Base-by-base conservation (phyloP, 768 basidiomycete genomes). In the Tremella yokohamensis region DNA sequence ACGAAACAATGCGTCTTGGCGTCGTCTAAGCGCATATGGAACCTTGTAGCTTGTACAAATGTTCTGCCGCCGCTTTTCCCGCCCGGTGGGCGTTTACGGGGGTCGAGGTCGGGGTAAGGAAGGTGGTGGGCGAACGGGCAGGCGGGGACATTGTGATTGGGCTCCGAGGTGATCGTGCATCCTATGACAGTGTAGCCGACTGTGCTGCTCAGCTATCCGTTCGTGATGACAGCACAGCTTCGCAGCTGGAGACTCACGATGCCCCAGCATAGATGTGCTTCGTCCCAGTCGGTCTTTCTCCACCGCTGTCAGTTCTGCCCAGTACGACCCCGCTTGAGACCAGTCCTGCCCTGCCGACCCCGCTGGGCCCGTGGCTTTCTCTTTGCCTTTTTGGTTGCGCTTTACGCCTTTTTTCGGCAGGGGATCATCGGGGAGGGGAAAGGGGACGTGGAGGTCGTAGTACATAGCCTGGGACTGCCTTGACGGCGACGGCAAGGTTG, bases 1-100 rank as follows among this genome's bases (percentile, higher is more conserved):
- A 76, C 75, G 2, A 76, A 49, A 18, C 64, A 66, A 56, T 76
- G 72, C 15, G 57, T 57, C 29, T 58, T 63, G 7, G 63, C 61
- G 57, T 75, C 72, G 49, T 76, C 75, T n/a, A 76, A 39, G 3
- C 65, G 55, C 34, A 75, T 57, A 57, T 74, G 72, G 39, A 69
- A 65, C 40, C 75, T 54, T 22, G 72, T 63, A 6, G 75, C 58
- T 57, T 76, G 75, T 0, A 73, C 66, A 34, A 76, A 29, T 12
- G 49, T 56, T 13, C 62, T 56, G 39, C 54, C 59, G 13, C 49
- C 40, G 48, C 44, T 24, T 34, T 37, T 20, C 7, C 22, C 39
- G 39, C 52, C 44, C 19, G 12, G n/a, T 16, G 20, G 13, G 49
- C 20, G 16, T 38, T 29, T 29, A 12, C 71, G 53, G 13, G 70